Base-by-base conservation (phyloP, 2,329 filamentous ascomycete genomes). In the Penicillium palitans region DNA sequence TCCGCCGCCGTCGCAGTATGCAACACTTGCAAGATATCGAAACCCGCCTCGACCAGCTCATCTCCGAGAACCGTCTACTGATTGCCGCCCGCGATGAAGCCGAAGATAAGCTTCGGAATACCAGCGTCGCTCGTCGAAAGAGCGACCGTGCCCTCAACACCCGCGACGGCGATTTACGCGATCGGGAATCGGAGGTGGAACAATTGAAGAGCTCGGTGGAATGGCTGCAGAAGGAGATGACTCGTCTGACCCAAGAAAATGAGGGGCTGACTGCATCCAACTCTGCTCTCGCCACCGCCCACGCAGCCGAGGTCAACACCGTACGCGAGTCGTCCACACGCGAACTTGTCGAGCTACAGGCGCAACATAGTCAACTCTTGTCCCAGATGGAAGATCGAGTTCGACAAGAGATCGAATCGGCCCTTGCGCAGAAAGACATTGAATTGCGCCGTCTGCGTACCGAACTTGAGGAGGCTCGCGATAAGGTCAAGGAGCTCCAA, bases 1-100 rank as follows among this genome's bases (percentile, higher is more conserved):
- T 99, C 85, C 93, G 93, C 69, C 93, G 93, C 73, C 90, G 93
- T 72, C 95, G 96, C 78, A 98, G 93, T 83, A 93, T 98, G 88
- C 93, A 98, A 79, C 87, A 93, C 55, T 87, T 98, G 61, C 79
- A 84, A 72, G 93, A 99, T 70, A 87, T 99, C 72, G 92, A 98
- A 80, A 83, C 85, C 60, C 87, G 85, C 70, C 84, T 99, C 68
- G 91, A 97, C 67, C 89, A 93, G 75, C 82, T 99, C 64, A 81
- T 89, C 41, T 87, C 88, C 24, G 93, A 99, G 74, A 98, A 98
- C 72, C 87, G 88, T 57, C 80, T 86, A 61, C 86, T 99, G 29
- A 83, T 86, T 66, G 88, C 93, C 49, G 88, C 90, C 46, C 88
- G 88, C 67, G 76, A 83, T 53, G 84, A 85, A 49, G 85, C 90